A percentile compares a stretch with the other conserved stretches of the same genome.
These are phyloP conservation scores for Fusarium sp. DNA, from an alignment of 2,329 filamentous ascomycete genomes.

Conservation along the genomic window DNA sequence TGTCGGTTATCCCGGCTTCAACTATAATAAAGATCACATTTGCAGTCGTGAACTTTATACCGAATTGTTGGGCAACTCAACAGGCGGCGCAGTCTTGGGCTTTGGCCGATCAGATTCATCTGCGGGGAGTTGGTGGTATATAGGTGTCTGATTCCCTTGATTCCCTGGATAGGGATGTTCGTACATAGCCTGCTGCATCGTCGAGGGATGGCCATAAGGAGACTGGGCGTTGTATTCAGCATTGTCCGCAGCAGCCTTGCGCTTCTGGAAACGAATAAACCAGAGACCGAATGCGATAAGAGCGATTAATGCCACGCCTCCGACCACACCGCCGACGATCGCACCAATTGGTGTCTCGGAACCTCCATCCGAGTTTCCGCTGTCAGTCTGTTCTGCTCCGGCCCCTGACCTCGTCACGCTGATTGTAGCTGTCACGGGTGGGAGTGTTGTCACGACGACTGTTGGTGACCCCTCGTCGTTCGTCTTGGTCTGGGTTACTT, in stretches of 20 bases:
- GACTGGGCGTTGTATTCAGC: background rate
- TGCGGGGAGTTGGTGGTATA: background rate
- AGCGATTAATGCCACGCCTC: background rate
- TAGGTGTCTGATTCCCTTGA: background rate
- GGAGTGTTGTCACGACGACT: background rate
- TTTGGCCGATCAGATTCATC: background rate
- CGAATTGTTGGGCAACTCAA: background rate
- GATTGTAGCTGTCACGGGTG: background rate
- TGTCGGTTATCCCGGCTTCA: no score
- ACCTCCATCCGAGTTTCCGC: background rate
- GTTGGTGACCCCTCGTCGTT: background rate
- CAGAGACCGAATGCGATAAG: background rate
- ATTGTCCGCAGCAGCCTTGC: background rate
- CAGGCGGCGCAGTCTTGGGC: background rate
- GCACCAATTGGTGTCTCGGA: background rate
- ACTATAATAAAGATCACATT: no score
- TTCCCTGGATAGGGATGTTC: background rate
- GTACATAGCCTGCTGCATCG: background rate
- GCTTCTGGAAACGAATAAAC: background rate
- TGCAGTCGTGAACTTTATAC: no score
- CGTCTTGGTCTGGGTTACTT: background rate
- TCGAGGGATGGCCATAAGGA: background rate
- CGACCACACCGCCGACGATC: background rate
- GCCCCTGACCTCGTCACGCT: background rate
- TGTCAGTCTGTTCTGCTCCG: background rate